These are phyloP conservation scores for Geoglossum glabrum DNA, from an alignment of 495 filamentous ascomycete genomes.

Conservation along the genomic window DNA sequence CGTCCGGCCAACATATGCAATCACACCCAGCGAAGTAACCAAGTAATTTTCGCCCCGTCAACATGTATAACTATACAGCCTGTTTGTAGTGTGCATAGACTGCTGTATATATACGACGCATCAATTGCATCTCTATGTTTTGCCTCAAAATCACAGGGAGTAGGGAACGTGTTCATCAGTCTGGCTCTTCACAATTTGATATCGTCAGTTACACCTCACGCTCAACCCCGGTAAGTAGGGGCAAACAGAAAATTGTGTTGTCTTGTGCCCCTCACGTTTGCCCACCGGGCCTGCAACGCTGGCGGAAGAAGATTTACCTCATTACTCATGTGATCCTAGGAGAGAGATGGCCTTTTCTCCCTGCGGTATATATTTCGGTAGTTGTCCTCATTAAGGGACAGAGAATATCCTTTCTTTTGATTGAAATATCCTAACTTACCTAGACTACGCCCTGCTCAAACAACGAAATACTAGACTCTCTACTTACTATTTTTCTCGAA, in stretches of 20 bases:
- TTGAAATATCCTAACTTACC: too few species aligned
- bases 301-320: background rate
- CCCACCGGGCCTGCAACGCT: background rate
- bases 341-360: background rate
- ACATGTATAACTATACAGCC: background rate
- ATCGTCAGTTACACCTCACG: background rate
- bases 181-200: background rate
- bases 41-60: background rate
- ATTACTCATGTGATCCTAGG: background rate
- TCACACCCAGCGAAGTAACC: slow-evolving; percentile 24
- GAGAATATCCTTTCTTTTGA: too few species aligned
- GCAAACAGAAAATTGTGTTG: background rate
- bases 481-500: too few species aligned
- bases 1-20: slow-evolving; percentile 49
- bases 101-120: background rate
- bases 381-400: too few species aligned
- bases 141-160: background rate
- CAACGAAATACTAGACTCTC: too few species aligned
- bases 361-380: too few species aligned
- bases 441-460: too few species aligned
- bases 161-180: background rate
- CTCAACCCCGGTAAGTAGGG: background rate
- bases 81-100: background rate
- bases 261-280: background rate
- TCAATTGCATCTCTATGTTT: background rate